Conservation (phyloP, 345 rosid genomes). For the Aquilaria malaccensis region DNA sequence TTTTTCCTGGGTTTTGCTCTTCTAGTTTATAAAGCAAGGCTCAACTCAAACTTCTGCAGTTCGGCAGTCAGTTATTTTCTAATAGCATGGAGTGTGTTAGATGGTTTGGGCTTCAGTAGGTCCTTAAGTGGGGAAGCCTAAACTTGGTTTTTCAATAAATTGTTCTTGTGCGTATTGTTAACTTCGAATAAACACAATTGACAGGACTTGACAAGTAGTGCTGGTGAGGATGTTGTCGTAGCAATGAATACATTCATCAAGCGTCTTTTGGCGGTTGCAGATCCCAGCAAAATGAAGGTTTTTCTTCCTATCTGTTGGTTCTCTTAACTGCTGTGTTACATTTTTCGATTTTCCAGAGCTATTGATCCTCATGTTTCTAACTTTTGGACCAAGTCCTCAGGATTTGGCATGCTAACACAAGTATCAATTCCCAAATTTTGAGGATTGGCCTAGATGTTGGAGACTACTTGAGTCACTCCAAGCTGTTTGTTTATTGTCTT, state of each 20-base stretch:
- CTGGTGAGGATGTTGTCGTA: slow-evolving; percentile 88
- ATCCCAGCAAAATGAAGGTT: slow-evolving; percentile 87
- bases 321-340: neutral
- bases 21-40: neutral
- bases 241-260: slow-evolving; percentile 93
- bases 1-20: neutral
- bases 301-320: neutral
- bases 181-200: slow-evolving; percentile 11
- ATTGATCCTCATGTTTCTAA: neutral
- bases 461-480: no score
- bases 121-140: no score
- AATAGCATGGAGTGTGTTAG: no score
- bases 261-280: slow-evolving; percentile 85
- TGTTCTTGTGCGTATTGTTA: neutral
- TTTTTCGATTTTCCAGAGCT: neutral
- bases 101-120: no score
- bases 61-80: no score
- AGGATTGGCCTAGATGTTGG: no score
- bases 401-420: slow-evolving; percentile 7
- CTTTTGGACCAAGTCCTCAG: neutral
- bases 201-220: slow-evolving; percentile 88
- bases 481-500: neutral
- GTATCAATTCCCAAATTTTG: slow-evolving; percentile 2
- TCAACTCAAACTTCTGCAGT: no score
- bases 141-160: no score